Evolutionary conservation across 371 early-diverging fungal genomes (phyloP).

Genomic region (Smittium mucronatum): DNA sequence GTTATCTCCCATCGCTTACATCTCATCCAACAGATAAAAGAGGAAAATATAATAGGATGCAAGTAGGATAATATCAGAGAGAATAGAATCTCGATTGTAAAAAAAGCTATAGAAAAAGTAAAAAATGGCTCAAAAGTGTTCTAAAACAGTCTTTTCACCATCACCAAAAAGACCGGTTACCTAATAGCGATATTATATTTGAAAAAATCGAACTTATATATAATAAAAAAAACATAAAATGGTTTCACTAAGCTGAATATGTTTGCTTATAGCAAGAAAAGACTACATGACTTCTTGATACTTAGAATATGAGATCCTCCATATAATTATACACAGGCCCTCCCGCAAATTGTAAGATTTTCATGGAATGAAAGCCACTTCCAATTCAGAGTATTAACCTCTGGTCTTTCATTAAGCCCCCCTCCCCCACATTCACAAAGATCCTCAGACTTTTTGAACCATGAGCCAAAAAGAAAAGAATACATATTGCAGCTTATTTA

Average conservation of each 20-base stretch:
- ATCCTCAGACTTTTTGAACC: slow-evolving; percentile 26
- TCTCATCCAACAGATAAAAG: neutral
- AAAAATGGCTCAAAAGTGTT: neutral
- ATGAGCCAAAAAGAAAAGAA: slow-evolving; percentile 24
- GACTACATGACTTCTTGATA: slow-evolving; percentile 10
- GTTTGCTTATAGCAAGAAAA: neutral
- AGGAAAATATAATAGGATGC: neutral
- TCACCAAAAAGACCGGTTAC: neutral
- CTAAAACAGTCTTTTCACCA: neutral
- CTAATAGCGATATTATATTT: neutral
- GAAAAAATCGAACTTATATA: neutral
- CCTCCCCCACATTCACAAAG: slow-evolving; percentile 34
- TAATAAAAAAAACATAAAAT: neutral
- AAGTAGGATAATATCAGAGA: neutral
- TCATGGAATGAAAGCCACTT: slow-evolving; percentile 34
- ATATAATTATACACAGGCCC: slow-evolving; percentile 23
- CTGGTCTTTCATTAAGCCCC: slow-evolving; percentile 35
- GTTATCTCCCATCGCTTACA: neutral
- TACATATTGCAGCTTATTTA: slow-evolving; percentile 26
- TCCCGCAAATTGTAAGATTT: slow-evolving; percentile 31
- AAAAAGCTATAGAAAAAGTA: neutral
- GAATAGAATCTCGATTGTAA: neutral
- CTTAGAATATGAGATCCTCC: slow-evolving; percentile 30
- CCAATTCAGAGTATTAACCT: slow-evolving; percentile 32
- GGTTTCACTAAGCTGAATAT: neutral